Base-by-base conservation (phyloP, 1,284 basidiomycete species). In the Sanghuangporus baumii region DNA sequence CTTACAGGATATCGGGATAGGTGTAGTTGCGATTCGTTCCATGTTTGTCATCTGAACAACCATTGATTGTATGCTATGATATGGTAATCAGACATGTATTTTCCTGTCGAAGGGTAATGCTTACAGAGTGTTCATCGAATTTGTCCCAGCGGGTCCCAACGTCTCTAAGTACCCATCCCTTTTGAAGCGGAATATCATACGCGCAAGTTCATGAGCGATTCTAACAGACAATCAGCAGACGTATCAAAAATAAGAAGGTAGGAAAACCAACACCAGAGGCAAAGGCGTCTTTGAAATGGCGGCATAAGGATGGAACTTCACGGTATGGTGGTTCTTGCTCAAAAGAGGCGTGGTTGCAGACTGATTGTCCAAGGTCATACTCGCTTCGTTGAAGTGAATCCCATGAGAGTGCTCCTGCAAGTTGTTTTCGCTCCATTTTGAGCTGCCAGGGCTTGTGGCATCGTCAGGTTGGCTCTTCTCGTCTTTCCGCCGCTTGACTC, bases 21-120 rank as follows among this genome's bases (percentile, higher is more conserved):
- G 91, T 16, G 91, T 91, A 70, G 91, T 92, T 4, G 89, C 89
- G 52, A 95, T 84, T 20, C 94, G 83, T 74, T 95, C 91, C 87
- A 96, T 91, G 8, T 82, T 81, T 2, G 89, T 87, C 67, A 95
- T 80, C 72, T 94, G 88, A 68, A 93, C 90, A 0, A 91, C 86
- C 85, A 96, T 90, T 41, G 80, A 79, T 68, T 88, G 86, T 51
- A 94, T 73, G 58, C 89, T 92, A 67, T n/a, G 46, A 18, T 8
- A 23, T 26, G 14, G 26, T 9, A 48, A 23, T 37, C 16, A 16
- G 47, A 36, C 14, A 9, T 2, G 0, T 36, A n/a, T 11, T 11
- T 52, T 38, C 38, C 58, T 52, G 55, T 66, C 20, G 37, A 20
- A 58, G 16, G 8, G 18, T n/a, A 55, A 18, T 16, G 70, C 82